Evolutionary conservation across 1,284 basidiomycete genomes (phyloP).

Genomic region (Stygiomarasmius scandens): DNA sequence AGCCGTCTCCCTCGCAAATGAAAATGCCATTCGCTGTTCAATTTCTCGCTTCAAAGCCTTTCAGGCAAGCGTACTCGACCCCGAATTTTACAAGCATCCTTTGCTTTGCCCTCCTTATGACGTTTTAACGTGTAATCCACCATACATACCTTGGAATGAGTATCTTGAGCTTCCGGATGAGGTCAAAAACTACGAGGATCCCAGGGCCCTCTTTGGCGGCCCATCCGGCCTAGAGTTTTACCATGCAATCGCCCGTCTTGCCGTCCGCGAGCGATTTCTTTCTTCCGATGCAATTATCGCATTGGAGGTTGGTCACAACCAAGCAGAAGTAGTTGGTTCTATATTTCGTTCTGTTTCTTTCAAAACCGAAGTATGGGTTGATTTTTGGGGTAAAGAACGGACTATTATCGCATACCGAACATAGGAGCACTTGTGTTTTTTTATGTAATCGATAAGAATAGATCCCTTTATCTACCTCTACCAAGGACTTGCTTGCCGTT

Average conservation of each 20-base stretch:
- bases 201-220: constrained; percentile 79
- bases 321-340: constrained; percentile 62
- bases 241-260: constrained; percentile 64
- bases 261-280: constrained; percentile 51
- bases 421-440: not conserved
- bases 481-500: too few relatives aligned
- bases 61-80: constrained; percentile 11
- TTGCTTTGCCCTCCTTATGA: constrained; percentile 59
- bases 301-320: constrained; percentile 80
- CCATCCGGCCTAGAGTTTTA: constrained; percentile 79
- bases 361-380: constrained; percentile 68
- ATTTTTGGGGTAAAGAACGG: constrained; percentile 75
- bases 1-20: constrained; percentile 71
- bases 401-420: constrained; percentile 56
- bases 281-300: constrained; percentile 58
- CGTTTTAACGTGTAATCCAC: constrained; percentile 90
- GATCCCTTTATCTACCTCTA: not conserved
- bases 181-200: constrained; percentile 82
- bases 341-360: constrained; percentile 54
- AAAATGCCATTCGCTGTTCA: constrained; percentile 62
- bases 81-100: constrained; percentile 30
- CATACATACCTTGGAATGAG: constrained; percentile 78
- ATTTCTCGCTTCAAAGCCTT: constrained; percentile 30
- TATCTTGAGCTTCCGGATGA: constrained; percentile 65
- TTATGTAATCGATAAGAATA: constrained; percentile 2